phyloP scores from a whole-genome alignment of 768 basidiomycete species.

The Scleroderma bovista region DNA sequence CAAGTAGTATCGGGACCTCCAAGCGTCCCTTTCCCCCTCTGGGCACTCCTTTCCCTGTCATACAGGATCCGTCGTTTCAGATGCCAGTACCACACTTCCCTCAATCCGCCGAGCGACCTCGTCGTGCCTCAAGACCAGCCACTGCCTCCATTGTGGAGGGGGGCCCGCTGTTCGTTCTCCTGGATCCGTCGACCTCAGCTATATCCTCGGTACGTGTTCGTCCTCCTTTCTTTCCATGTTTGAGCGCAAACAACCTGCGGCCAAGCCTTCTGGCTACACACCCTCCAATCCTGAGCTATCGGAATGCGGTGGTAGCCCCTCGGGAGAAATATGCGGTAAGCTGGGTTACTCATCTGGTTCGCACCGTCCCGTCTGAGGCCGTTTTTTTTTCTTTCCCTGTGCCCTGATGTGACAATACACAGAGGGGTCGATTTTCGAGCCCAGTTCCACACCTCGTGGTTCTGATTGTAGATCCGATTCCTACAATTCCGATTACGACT shows the following conservation, averaged over 20 bases:
- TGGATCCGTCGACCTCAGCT: constrained; percentile 19
- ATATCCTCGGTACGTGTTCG: constrained; percentile 8
- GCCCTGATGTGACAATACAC: constrained; percentile 8
- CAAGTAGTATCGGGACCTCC: neutral
- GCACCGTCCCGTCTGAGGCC: constrained; percentile 4
- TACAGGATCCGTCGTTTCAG: constrained; percentile 20
- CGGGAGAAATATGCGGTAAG: constrained; percentile 20
- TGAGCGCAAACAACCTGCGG: neutral
- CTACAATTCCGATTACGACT: constrained; percentile 44
- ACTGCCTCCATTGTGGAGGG: constrained; percentile 44
- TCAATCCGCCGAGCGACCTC: constrained; percentile 19
- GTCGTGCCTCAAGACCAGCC: constrained; percentile 32
- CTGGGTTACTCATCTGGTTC: neutral
- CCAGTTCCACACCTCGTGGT: neutral
- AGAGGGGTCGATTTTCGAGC: constrained; percentile 9
- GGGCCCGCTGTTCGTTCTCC: constrained; percentile 36
- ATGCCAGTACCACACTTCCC: constrained; percentile 33
- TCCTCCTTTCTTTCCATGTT: neutral
- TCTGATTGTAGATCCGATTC: constrained; percentile 15
- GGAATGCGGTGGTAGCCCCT: constrained; percentile 8
- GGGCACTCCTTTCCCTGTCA: constrained; percentile 18
- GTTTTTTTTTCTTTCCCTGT: constrained; percentile 15
- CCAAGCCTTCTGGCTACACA: constrained; percentile 4
- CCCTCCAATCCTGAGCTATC: constrained; percentile 7
- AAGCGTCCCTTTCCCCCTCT: constrained; percentile 13